Evolutionary conservation across 257 asterid genomes (phyloP).

Genomic region (Lantana camara): DNA sequence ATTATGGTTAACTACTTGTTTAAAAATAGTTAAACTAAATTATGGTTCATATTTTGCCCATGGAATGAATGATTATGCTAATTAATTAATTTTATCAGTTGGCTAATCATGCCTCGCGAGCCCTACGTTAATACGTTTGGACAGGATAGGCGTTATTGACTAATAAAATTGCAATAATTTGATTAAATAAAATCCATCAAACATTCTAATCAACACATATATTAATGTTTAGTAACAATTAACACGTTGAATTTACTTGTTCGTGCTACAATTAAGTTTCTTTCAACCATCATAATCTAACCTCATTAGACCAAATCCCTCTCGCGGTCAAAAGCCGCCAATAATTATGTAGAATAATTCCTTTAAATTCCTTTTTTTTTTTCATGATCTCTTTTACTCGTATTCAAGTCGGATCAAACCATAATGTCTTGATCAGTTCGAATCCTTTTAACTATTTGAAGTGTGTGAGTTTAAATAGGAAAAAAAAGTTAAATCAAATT

Average conservation of each 20-base stretch:
- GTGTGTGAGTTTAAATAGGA: no score
- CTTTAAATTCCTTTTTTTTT: no score
- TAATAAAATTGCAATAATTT: background rate
- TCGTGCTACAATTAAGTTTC: background rate
- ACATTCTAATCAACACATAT: no score
- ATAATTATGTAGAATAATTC: no score
- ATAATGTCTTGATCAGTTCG: no score
- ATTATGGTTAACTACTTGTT: background rate
- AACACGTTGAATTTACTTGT: slow-evolving; percentile 2
- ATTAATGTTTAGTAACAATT: no score
- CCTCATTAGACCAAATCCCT: background rate
- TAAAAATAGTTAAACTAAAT: background rate
- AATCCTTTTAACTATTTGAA: no score
- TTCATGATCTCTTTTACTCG: no score
- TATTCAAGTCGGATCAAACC: no score
- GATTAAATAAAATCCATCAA: background rate
- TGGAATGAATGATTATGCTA: background rate
- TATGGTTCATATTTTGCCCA: background rate
- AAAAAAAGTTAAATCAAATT: no score
- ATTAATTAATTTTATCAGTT: background rate
- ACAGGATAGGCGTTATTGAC: background rate
- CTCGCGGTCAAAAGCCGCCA: no score
- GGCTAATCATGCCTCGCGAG: background rate
- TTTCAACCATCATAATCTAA: background rate
- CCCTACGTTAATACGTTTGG: no score